Conservation (phyloP, 176 grass and related monocot genomes). For the Oryza meyeriana region DNA sequence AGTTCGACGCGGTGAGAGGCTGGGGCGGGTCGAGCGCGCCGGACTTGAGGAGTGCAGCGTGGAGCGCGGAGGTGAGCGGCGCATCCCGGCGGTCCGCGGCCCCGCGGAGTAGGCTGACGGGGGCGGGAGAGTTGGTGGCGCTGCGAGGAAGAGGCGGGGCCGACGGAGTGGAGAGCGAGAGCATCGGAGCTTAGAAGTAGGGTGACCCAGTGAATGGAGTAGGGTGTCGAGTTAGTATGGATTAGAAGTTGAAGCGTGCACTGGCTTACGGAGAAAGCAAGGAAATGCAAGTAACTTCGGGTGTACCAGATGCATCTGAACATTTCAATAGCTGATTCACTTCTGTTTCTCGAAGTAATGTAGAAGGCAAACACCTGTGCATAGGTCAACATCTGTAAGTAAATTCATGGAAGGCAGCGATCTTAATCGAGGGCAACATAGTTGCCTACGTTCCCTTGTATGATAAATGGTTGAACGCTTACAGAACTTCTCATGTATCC, state of each 20-base stretch:
- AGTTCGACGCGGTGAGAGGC: conserved; percentile 19
- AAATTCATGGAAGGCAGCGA: background rate
- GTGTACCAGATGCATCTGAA: background rate
- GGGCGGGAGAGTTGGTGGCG: background rate
- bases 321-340: conserved; percentile 6
- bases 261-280: background rate
- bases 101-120: conserved; percentile 40
- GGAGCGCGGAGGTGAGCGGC: conserved; percentile 28
- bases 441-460: background rate
- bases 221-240: background rate
- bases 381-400: conserved; percentile 12
- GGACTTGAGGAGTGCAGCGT: conserved; percentile 45
- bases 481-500: conserved; percentile 4
- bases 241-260: background rate
- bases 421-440: background rate
- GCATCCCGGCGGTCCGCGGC: conserved; percentile 21
- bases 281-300: background rate
- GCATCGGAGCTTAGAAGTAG: background rate
- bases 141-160: background rate
- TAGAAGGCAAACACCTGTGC: background rate
- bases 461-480: background rate
- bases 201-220: background rate
- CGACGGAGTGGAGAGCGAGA: conserved; percentile 16
- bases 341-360: conserved; percentile 11
- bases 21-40: conserved; percentile 29